These are phyloP conservation scores for Xeromyces bisporus DNA, from an alignment of 495 filamentous ascomycete genomes.

Conservation along the genomic window DNA sequence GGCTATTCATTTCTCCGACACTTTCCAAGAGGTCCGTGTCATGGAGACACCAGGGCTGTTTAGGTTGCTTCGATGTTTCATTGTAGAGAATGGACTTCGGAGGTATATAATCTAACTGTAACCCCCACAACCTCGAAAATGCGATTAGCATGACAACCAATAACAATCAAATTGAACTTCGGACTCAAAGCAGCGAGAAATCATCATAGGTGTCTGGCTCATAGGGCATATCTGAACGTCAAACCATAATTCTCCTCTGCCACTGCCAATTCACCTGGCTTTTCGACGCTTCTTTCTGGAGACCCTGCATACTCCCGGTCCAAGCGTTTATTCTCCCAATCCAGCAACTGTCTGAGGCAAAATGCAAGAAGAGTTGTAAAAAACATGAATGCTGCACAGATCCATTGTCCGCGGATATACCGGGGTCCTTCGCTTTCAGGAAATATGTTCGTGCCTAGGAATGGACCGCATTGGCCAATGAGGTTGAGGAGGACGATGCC, in stretches of 20 bases:
- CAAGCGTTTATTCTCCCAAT: conserved; percentile 44
- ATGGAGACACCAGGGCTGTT: too few species aligned
- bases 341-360: conserved; percentile 36
- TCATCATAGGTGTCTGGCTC: too few species aligned
- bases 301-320: conserved; percentile 32
- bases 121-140: too few species aligned
- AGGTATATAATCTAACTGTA: too few species aligned
- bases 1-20: too few species aligned
- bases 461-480: conserved; percentile 51
- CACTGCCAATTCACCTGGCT: conserved; percentile 5
- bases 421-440: conserved; percentile 40
- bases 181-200: too few species aligned
- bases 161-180: too few species aligned
- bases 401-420: conserved; percentile 47
- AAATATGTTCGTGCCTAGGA: conserved; percentile 56
- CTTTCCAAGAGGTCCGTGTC: too few species aligned
- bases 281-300: conserved; percentile 10
- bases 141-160: too few species aligned
- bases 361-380: conserved; percentile 43
- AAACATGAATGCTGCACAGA: conserved; percentile 59
- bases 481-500: conserved; percentile 54
- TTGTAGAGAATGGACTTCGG: too few species aligned
- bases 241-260: conserved; percentile 37
- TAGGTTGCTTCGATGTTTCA: too few species aligned
- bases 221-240: conserved; percentile 30